phyloP scores from a whole-genome alignment of 2,329 filamentous ascomycete genomes.

The Penicillium thymicola region DNA sequence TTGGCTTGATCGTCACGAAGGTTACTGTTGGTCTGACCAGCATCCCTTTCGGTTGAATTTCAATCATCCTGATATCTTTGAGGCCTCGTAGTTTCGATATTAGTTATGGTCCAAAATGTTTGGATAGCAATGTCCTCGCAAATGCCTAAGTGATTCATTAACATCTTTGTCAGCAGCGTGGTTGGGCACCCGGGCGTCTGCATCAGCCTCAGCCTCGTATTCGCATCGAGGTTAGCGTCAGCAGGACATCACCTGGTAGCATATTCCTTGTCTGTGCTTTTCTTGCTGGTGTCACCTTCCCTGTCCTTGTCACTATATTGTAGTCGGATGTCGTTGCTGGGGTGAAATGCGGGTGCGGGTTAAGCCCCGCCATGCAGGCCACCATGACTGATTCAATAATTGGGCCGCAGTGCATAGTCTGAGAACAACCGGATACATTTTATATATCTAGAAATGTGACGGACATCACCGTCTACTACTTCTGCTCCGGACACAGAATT shows the following conservation, averaged over 20 bases:
- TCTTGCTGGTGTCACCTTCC: rapidly evolving
- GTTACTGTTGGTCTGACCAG: not conserved
- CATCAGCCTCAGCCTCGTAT: not conserved
- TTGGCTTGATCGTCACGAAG: not conserved
- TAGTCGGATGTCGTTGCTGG: no score
- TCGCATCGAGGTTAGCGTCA: not conserved
- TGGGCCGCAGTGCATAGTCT: not conserved
- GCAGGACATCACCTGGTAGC: not conserved
- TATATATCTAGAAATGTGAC: not conserved
- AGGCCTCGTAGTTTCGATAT: no score
- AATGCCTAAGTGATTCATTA: not conserved
- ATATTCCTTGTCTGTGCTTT: not conserved
- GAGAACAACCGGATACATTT: not conserved
- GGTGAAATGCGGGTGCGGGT: no score
- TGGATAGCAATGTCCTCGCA: not conserved
- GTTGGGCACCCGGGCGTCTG: not conserved
- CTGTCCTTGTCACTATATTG: not conserved
- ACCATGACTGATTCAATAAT: not conserved
- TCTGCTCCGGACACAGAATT: not conserved
- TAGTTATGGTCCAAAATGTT: not conserved
- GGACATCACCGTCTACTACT: no score
- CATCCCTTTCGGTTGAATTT: no score
- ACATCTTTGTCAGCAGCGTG: not conserved
- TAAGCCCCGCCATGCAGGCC: not conserved
- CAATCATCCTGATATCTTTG: not conserved